Evolutionary conservation across 2,329 filamentous ascomycete species (phyloP), one percentile per base, ranked within the genome.

Genomic region (Paracoccidioides lutzii): DNA sequence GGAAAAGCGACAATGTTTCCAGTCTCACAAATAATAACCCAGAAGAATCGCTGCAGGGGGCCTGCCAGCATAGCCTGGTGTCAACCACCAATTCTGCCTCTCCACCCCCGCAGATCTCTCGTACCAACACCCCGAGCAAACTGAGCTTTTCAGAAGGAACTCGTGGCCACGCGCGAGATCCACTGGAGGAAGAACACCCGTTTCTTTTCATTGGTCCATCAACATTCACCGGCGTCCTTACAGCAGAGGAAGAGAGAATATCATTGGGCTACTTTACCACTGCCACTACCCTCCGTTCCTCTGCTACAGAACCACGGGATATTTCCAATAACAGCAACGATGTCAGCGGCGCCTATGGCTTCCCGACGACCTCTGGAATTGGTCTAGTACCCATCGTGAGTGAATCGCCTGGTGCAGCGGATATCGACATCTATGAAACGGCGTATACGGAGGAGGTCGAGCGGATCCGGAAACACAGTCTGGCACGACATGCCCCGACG

Each of bases 361-460:
- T 53, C 41, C 22, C 52, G 6, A 22, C 22, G 22, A 52, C n/a
- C 12, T 3, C 33, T 40, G 32, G 38, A 37, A 53, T 43, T 15
- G 30, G 41, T 15, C 10, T 41, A 43, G 49, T 53, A 1, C 58
- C 55, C 40, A 49, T 61, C 14, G 58, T 61, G 9, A 61, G 87
- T 35, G 90, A 95, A 69, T 94, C 88, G 1, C 91, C 91, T 2
- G 85, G 85, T 0, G 85, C 84, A 1, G 87, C 88, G 5, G 89
- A 94, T 58, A 88, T 88, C 63, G 84, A 93, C 65, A 85, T 97
- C 57, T 96, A 95, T 68, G 88, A 95, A 68, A 82, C 80, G 0
- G 91, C 91, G 0, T 96, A 95, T 67, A 82, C 88, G 65, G 81
- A 87, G 58, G 88, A 96, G 71, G 81, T 93, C 33, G 80, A 85